phyloP scores from a whole-genome alignment of 1,284 basidiomycete species.

The Leucoagaricus sp. region DNA sequence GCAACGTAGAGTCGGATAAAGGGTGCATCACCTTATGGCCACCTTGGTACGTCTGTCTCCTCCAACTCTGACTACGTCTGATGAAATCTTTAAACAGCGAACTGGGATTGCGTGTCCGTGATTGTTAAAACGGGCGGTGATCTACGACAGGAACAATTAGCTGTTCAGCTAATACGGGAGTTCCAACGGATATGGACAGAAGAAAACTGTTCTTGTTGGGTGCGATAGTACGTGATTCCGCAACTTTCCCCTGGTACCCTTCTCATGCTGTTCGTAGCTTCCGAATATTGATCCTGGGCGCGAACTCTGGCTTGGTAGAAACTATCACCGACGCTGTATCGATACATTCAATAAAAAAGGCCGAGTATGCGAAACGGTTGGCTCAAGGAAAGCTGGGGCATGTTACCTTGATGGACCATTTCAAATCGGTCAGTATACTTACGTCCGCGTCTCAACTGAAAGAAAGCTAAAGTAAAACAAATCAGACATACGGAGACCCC shows the following conservation, averaged over 20 bases:
- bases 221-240: slow-evolving; percentile 74
- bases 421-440: slow-evolving; percentile 64
- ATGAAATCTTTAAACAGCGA: slow-evolving; percentile 40
- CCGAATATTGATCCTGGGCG: slow-evolving; percentile 93
- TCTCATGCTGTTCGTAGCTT: slow-evolving; percentile 39
- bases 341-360: slow-evolving; percentile 99
- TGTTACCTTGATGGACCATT: slow-evolving; percentile 89
- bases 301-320: slow-evolving; percentile 90
- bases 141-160: slow-evolving; percentile 95
- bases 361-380: slow-evolving; percentile 89
- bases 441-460: neutral
- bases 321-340: slow-evolving; percentile 97
- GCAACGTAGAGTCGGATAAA: slow-evolving; percentile 91
- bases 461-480: neutral
- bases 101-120: slow-evolving; percentile 89
- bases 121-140: slow-evolving; percentile 99
- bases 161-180: slow-evolving; percentile 92
- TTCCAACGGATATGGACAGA: slow-evolving; percentile 96
- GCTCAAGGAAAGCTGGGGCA: slow-evolving; percentile 80
- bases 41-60: slow-evolving; percentile 60
- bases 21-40: slow-evolving; percentile 92
- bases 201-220: slow-evolving; percentile 88
- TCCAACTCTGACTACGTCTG: neutral
- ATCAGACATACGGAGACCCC: slow-evolving; percentile 87
- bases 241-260: neutral